Evolutionary conservation across 2,329 filamentous ascomycete genomes (phyloP).

Genomic region (Pseudopyrenochaeta lycopersici): DNA sequence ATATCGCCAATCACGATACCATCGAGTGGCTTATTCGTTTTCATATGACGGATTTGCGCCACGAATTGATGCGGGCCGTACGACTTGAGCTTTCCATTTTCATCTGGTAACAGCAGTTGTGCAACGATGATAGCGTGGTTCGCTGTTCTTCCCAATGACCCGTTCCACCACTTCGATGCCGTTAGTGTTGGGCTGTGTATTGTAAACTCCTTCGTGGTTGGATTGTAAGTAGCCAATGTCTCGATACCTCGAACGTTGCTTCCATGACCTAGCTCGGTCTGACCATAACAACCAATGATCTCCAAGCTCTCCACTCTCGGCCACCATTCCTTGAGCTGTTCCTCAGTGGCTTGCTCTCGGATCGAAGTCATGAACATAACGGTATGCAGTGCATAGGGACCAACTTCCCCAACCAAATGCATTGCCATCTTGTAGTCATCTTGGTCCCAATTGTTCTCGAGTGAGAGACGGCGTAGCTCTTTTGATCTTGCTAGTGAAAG

Average conservation of each 20-base stretch:
- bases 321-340: constrained; percentile 56
- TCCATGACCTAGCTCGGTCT: constrained; percentile 62
- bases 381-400: too few species aligned
- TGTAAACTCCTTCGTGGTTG: constrained; percentile 53
- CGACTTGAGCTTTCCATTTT: too few species aligned
- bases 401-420: too few species aligned
- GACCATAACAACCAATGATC: constrained; percentile 55
- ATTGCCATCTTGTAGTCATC: too few species aligned
- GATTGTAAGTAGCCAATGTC: constrained; percentile 57
- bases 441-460: too few species aligned
- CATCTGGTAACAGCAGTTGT: constrained; percentile 52
- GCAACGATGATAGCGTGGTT: constrained; percentile 56
- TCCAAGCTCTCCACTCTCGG: constrained; percentile 48
- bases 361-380: too few species aligned
- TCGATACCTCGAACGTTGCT: constrained; percentile 61
- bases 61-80: constrained; percentile 61
- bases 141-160: constrained; percentile 22
- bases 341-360: too few species aligned
- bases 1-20: constrained; percentile 61
- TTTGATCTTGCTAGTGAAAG: too few species aligned
- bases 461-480: too few species aligned
- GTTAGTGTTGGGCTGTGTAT: constrained; percentile 58
- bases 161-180: constrained; percentile 31
- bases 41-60: constrained; percentile 56
- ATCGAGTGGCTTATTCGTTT: constrained; percentile 54